phyloP scores from a whole-genome alignment of 75 land plant species.

The Sequoiadendron giganteum region DNA sequence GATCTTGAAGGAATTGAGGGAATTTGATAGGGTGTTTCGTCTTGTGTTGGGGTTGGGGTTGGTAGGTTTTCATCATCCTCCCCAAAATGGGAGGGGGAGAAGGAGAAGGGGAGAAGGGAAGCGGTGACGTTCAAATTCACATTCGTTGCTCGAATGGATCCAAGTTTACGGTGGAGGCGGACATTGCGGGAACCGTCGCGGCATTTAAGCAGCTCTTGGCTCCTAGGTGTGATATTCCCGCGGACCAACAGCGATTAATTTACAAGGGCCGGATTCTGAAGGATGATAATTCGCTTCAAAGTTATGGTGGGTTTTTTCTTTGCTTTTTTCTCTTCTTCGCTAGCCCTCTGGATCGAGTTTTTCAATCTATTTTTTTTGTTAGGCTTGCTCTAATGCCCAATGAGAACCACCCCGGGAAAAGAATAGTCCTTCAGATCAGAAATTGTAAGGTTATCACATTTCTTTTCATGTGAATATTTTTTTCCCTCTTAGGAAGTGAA shows the following conservation, averaged over 20 bases:
- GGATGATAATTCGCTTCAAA: slow-evolving; percentile 80
- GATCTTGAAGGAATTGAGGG: slow-evolving; percentile 6
- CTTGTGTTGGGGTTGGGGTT: background rate
- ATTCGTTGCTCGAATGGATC: slow-evolving; percentile 85
- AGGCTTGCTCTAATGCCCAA: background rate
- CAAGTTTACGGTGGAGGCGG: slow-evolving; percentile 68
- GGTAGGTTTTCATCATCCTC: background rate
- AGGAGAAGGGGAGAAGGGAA: background rate
- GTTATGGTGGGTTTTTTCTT: slow-evolving; percentile 61
- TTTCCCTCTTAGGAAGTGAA: background rate
- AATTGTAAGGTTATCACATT: background rate
- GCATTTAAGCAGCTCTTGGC: slow-evolving; percentile 62
- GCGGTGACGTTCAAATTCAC: slow-evolving; percentile 25
- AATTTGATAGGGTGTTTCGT: background rate
- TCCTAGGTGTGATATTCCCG: slow-evolving; percentile 68
- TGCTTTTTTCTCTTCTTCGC: background rate
- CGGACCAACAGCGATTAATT: slow-evolving; percentile 90
- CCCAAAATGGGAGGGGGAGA: slow-evolving; percentile 3
- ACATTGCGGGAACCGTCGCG: slow-evolving; percentile 53
- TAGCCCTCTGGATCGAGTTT: background rate
- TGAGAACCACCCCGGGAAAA: background rate
- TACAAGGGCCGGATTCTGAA: slow-evolving; percentile 94
- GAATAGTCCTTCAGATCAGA: background rate
- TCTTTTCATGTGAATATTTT: background rate
- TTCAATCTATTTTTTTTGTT: background rate